These are phyloP conservation scores for Adansonia madagascariensis DNA, from an alignment of 441 rosid species.

Conservation along the genomic window DNA sequence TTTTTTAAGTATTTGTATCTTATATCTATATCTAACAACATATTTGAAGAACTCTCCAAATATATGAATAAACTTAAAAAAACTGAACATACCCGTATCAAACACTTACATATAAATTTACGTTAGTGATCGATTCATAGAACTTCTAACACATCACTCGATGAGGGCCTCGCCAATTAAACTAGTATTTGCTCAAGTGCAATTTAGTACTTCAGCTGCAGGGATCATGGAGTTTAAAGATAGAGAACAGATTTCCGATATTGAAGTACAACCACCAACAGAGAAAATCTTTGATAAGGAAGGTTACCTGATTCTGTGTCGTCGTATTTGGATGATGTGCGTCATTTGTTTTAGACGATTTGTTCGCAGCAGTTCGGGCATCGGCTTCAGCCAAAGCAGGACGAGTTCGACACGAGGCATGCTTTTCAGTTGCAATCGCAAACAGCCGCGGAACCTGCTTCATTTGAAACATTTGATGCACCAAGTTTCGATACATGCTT, in stretches of 20 bases:
- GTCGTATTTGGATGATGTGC: slow-evolving; percentile 37
- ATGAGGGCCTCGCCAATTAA: background rate
- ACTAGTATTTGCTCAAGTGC: background rate
- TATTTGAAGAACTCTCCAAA: no score
- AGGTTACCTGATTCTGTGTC: slow-evolving; percentile 57
- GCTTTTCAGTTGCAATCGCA: slow-evolving; percentile 86
- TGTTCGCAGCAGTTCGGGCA: slow-evolving; percentile 39
- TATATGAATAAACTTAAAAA: no score
- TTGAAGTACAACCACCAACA: no score
- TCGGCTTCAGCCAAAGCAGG: slow-evolving; percentile 49
- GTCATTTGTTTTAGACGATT: slow-evolving; percentile 43
- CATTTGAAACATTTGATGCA: no score
- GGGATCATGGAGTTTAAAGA: no score
- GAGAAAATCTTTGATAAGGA: slow-evolving; percentile 14
- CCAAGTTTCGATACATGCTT: slow-evolving; percentile 53
- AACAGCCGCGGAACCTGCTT: slow-evolving; percentile 78
- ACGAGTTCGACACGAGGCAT: slow-evolving; percentile 73
- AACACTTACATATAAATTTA: no score
- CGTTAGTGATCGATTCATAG: background rate
- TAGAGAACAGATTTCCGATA: no score
- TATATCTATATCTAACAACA: no score
- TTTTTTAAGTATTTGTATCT: no score
- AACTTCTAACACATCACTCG: slow-evolving; percentile 6
- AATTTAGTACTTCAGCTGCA: background rate
- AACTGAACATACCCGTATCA: no score